Evolutionary conservation across 148 eudicot genomes (phyloP).

Genomic region (Euryodendron excelsum): DNA sequence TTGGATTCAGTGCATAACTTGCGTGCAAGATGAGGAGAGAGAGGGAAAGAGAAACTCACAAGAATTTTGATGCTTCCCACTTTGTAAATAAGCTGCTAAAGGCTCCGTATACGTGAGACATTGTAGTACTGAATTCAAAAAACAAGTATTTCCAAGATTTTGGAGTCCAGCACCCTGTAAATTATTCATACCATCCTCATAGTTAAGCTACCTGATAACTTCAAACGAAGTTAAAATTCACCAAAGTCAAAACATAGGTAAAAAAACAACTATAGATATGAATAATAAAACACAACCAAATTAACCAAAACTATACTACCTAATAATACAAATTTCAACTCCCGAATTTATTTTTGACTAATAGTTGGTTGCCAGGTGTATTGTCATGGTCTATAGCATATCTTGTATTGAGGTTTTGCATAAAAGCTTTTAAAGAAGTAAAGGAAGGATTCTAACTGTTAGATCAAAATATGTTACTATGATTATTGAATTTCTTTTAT

Average conservation of each 20-base stretch:
- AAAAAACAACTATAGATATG: background rate
- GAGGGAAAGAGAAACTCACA: conserved; percentile 48
- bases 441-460: too few relatives aligned
- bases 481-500: too few relatives aligned
- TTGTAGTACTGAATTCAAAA: conserved; percentile 82
- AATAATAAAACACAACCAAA: background rate
- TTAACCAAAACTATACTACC: background rate
- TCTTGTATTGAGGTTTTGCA: too few relatives aligned
- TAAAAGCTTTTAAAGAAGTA: too few relatives aligned
- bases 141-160: conserved; percentile 94
- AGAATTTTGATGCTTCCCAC: conserved; percentile 81
- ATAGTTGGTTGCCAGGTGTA: too few relatives aligned
- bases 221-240: background rate
- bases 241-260: background rate
- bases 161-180: conserved; percentile 86
- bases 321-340: background rate
- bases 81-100: conserved; percentile 80
- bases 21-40: background rate
- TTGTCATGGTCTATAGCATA: too few relatives aligned
- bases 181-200: conserved; percentile 1
- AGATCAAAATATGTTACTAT: too few relatives aligned
- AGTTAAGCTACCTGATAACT: conserved; percentile 7
- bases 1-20: background rate
- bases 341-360: too few relatives aligned
- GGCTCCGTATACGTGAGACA: conserved; percentile 96